These are phyloP conservation scores for Ustilago sp. DNA, from an alignment of 1,284 basidiomycete genomes.

Conservation along the genomic window DNA sequence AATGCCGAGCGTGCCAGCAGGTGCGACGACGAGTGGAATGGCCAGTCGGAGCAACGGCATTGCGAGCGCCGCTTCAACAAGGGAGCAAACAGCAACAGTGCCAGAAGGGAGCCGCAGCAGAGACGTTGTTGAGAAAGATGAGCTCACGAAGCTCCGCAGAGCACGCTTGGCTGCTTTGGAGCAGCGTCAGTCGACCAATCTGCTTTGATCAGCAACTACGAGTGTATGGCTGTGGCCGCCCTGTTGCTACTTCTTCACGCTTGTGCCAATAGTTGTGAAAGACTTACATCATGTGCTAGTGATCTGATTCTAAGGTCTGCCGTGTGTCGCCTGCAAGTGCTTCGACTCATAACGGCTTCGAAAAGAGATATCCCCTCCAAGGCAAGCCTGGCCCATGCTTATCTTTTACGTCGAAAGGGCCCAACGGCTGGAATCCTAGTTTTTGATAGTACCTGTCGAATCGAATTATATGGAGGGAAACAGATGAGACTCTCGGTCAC, in stretches of 20 bases:
- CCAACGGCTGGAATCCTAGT: conserved; percentile 31
- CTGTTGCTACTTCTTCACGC: not conserved
- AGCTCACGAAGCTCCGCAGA: conserved; percentile 25
- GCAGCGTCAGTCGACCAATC: conserved; percentile 12
- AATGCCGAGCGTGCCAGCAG: not conserved
- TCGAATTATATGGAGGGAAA: not conserved
- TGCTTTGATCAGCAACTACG: not conserved
- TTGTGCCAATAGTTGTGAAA: too few species aligned
- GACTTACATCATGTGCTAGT: not conserved
- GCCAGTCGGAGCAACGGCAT: not conserved
- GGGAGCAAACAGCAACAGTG: not conserved
- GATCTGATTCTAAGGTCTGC: not conserved
- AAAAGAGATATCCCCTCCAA: conserved; percentile 47
- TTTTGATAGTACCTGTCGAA: conserved; percentile 40
- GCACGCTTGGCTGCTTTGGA: conserved; percentile 41
- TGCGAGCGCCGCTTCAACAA: not conserved
- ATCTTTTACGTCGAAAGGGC: conserved; percentile 37
- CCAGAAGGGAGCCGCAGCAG: not conserved
- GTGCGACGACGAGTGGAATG: not conserved
- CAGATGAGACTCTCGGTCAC: not conserved
- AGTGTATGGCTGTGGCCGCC: not conserved
- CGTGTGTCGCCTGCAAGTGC: not conserved
- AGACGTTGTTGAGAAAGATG: conserved; percentile 7
- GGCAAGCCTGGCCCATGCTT: conserved; percentile 38
- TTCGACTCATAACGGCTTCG: not conserved